A percentile compares a stretch with the other conserved stretches of the same genome.
phyloP scores from a whole-genome alignment of 2,329 filamentous ascomycete species.

The Colletotrichum tropicale region DNA sequence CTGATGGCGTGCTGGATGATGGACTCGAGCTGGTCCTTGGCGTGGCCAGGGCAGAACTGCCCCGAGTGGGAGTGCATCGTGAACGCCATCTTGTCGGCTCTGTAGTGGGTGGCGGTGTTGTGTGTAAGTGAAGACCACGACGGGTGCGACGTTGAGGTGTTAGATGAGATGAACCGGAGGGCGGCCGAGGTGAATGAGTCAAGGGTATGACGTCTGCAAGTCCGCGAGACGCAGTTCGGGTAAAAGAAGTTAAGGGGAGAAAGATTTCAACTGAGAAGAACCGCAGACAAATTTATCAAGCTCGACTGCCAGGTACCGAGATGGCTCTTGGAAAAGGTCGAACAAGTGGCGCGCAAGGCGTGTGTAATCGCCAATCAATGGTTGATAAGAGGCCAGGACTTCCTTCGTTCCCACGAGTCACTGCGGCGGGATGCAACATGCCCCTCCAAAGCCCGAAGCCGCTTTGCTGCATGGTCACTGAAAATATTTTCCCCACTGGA shows the following conservation, averaged over 20 bases:
- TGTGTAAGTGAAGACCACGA: background rate
- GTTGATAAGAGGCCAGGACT: background rate
- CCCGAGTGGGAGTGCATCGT: conserved; percentile 98
- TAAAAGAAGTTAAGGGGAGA: background rate
- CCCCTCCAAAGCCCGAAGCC: background rate
- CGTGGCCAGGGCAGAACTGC: conserved; percentile 93
- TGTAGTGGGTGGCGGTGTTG: background rate
- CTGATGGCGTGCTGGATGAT: conserved; percentile 80
- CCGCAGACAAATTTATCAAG: background rate
- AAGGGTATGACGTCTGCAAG: background rate
- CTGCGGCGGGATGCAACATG: background rate
- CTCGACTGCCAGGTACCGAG: background rate
- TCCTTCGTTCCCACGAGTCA: background rate
- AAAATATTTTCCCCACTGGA: background rate
- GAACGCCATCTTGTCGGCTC: conserved; percentile 74
- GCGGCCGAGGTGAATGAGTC: background rate
- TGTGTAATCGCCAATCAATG: background rate
- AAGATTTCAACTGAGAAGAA: background rate
- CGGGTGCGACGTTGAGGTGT: background rate
- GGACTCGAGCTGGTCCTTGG: conserved; percentile 82
- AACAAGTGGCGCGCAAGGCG: background rate
- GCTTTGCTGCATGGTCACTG: background rate
- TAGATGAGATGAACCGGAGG: conserved; percentile 18
- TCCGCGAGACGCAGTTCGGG: background rate
- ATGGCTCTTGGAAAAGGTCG: background rate